These are phyloP conservation scores for Prillingera fragicola DNA, from an alignment of 1,284 basidiomycete genomes.

Conservation along the genomic window DNA sequence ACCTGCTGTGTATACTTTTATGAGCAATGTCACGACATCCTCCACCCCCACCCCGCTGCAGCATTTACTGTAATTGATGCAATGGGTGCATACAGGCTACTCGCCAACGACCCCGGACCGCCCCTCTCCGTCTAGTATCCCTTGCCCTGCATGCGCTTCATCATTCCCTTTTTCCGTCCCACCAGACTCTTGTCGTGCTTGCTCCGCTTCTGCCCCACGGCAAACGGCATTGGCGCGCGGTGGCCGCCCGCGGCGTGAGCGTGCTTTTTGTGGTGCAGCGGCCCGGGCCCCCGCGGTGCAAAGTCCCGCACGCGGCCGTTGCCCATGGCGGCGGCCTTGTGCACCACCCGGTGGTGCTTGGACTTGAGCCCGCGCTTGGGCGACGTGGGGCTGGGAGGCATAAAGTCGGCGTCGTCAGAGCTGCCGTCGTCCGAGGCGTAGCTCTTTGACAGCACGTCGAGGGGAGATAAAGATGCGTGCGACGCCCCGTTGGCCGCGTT, in stretches of 20 bases:
- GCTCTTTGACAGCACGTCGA: conserved; percentile 4
- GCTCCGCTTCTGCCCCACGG: conserved; percentile 3
- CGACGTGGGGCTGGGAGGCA: background rate
- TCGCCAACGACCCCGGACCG: background rate
- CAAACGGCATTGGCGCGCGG: conserved; percentile 15
- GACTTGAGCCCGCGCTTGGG: conserved; percentile 1
- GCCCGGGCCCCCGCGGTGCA: no score
- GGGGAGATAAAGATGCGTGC: background rate
- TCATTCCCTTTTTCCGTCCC: conserved; percentile 2
- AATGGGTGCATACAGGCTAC: background rate
- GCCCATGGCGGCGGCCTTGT: background rate
- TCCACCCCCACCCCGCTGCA: background rate
- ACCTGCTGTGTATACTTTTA: no score
- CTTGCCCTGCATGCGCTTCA: conserved; percentile 3
- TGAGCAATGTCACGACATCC: background rate
- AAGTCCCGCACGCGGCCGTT: no score
- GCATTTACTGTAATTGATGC: background rate
- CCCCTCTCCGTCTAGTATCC: background rate
- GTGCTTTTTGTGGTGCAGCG: no score
- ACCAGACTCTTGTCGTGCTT: background rate
- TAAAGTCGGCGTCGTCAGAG: background rate
- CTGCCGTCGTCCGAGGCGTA: conserved; percentile 5
- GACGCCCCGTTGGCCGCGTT: conserved; percentile 3
- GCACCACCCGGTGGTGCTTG: conserved; percentile 6
- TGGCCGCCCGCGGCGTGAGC: background rate